Evolutionary conservation across 2,329 filamentous ascomycete species (phyloP).

Genomic region (Cryphonectria carpinicola): DNA sequence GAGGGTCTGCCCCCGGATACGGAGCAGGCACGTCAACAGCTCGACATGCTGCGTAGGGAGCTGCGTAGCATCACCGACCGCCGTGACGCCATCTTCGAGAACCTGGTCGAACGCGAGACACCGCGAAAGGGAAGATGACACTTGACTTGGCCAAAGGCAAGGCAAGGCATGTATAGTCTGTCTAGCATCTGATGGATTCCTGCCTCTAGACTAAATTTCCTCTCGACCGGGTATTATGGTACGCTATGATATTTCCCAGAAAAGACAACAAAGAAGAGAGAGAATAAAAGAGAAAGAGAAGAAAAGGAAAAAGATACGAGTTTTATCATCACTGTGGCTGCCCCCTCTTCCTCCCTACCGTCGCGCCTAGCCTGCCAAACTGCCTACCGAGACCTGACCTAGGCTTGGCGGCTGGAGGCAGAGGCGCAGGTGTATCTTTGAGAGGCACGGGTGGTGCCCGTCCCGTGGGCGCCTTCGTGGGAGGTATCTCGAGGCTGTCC

Average conservation of each 20-base stretch:
- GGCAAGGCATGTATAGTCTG: not conserved
- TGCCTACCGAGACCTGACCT: slow-evolving; percentile 68
- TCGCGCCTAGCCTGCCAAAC: slow-evolving; percentile 72
- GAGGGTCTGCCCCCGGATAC: slow-evolving; percentile 73
- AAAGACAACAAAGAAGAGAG: not conserved
- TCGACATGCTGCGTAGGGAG: slow-evolving; percentile 69
- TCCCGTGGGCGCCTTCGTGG: slow-evolving; percentile 43
- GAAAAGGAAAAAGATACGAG: not conserved
- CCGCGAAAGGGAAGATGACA: slow-evolving; percentile 48
- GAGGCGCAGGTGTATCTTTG: slow-evolving; percentile 52
- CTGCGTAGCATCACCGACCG: slow-evolving; percentile 63
- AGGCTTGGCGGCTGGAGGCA: slow-evolving; percentile 58
- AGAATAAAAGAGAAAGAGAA: not conserved
- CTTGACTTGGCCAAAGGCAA: slow-evolving; percentile 28
- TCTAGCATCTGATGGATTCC: not conserved
- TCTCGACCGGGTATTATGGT: slow-evolving; percentile 8
- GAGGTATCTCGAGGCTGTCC: slow-evolving; percentile 41
- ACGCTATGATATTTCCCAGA: slow-evolving; percentile 3
- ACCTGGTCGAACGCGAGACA: slow-evolving; percentile 66
- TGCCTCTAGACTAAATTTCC: not conserved
- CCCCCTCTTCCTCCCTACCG: slow-evolving; percentile 64
- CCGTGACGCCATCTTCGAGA: slow-evolving; percentile 77
- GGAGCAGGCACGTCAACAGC: slow-evolving; percentile 68
- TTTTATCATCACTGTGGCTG: slow-evolving; percentile 37
- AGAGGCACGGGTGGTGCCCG: slow-evolving; percentile 47